phyloP scores from a whole-genome alignment of 2,329 filamentous ascomycete species.

The Aspergillus vadensis region DNA sequence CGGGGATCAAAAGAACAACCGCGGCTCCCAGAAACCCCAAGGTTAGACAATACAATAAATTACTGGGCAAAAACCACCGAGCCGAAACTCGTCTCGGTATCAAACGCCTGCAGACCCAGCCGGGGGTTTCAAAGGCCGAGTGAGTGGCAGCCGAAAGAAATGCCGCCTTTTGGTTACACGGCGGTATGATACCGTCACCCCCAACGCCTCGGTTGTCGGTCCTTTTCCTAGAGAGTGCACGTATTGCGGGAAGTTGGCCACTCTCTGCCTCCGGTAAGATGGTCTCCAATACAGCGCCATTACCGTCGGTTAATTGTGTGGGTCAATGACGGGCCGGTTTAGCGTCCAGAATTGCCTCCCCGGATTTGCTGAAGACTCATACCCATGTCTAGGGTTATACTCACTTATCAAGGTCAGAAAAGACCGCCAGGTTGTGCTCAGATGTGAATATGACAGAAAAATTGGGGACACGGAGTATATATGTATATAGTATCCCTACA shows the following conservation, averaged over 20 bases:
- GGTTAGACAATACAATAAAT: slow-evolving; percentile 11
- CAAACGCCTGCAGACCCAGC: background rate
- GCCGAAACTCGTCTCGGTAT: slow-evolving; percentile 13
- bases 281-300: background rate
- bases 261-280: background rate
- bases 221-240: background rate
- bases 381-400: too few relatives aligned
- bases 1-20: slow-evolving; percentile 13
- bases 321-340: background rate
- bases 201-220: slow-evolving; percentile 27
- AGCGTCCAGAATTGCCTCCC: background rate
- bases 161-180: slow-evolving; percentile 25
- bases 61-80: slow-evolving; percentile 1
- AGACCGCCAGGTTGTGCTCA: too few relatives aligned
- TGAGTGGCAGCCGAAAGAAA: slow-evolving; percentile 24
- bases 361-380: too few relatives aligned
- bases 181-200: slow-evolving; percentile 32
- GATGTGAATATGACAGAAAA: too few relatives aligned
- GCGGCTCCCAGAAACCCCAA: slow-evolving; percentile 16
- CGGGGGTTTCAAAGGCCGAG: background rate
- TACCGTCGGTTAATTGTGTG: background rate
- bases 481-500: too few relatives aligned
- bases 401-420: too few relatives aligned
- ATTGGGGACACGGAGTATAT: too few relatives aligned
- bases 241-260: background rate